Base-by-base conservation (phyloP, 139 green algal species). In the Chlamydomonas schloesseri region DNA sequence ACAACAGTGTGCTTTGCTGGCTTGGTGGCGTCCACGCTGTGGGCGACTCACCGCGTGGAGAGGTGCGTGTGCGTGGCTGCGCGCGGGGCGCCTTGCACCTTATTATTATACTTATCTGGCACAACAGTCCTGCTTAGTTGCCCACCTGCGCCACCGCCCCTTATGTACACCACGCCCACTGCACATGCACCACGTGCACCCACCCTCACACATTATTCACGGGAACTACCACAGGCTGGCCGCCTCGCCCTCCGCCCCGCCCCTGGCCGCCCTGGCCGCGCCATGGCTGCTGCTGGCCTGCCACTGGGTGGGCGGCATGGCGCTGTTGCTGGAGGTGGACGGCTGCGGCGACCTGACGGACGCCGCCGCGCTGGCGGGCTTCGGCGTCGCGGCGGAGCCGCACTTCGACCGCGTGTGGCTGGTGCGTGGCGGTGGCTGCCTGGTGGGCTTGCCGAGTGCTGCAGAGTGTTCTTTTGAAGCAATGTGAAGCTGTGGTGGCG, bases 331-430 rank as follows among this genome's bases (percentile, higher is more conserved):
- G 26, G 37, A 88, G 31, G 82, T 88, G 29, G 64, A 73, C 29
- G 82, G 82, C 37, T 68, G 74, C 42, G 86, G 71, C 13, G 71
- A 82, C 60, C 46, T 88, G 42, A 9, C 68, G 31, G 82, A 88
- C 60, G 71, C 72, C 17, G 42, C 46, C 60, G 82, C 82, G 29
- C 37, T 88, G 46, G 3, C 11, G 42, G 36, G 33, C 5, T 72
- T 80, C 18, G 90, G 92, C 34, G 20, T 94, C 31, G 47, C 28
- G 17, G 68, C 90, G 21, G 72, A 88, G 37, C 83, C 87, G 36
- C 90, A 94, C 71, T 95, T 95, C 84, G 75, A 95, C 81, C 23
- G 24, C 33, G 47, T 69, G 21, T 47, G 34, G 31, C 11, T 77
- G 79, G 79, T 85, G 77, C 3, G 77, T 50, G 23, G 17, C 9